A percentile compares a stretch with the other conserved stretches of the same genome.
Evolutionary conservation across 2,329 filamentous ascomycete species (phyloP).

Genomic region (Zymoseptoria tritici): DNA sequence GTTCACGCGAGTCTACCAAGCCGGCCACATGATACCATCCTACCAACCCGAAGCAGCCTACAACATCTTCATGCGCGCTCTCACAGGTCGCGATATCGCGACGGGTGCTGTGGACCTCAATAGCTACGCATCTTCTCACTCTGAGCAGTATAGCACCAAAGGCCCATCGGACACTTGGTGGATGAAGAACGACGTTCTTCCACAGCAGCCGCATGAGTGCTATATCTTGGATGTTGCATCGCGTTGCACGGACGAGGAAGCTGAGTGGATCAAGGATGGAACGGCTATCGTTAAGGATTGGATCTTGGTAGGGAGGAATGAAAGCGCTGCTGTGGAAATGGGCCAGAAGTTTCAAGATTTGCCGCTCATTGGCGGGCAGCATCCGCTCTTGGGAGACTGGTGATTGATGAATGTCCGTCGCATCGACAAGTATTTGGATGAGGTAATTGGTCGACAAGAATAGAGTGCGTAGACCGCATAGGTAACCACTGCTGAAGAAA

Average conservation of each 20-base stretch:
- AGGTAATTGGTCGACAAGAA: neutral
- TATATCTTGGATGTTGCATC: slow-evolving; percentile 17
- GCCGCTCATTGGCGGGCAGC: neutral
- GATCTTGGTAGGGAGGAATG: slow-evolving; percentile 23
- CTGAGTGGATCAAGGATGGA: slow-evolving; percentile 23
- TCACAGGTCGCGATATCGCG: slow-evolving; percentile 30
- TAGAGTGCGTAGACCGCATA: too few species aligned
- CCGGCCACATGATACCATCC: slow-evolving; percentile 40
- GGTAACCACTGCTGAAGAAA: too few species aligned
- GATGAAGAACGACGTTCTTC: slow-evolving; percentile 27
- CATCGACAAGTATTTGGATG: too few species aligned
- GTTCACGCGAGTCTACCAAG: slow-evolving; percentile 43
- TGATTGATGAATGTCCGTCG: neutral
- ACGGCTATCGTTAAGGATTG: slow-evolving; percentile 26
- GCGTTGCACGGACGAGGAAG: slow-evolving; percentile 24
- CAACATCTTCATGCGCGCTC: slow-evolving; percentile 31
- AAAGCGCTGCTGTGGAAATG: neutral
- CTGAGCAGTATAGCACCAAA: slow-evolving; percentile 18
- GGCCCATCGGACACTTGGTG: slow-evolving; percentile 26
- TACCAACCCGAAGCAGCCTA: slow-evolving; percentile 35
- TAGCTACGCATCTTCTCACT: slow-evolving; percentile 7
- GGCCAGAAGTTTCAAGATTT: neutral
- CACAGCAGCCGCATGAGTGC: slow-evolving; percentile 20
- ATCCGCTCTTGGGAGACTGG: neutral
- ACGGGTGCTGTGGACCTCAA: slow-evolving; percentile 25